Evolutionary conservation across 106 monocot species (phyloP), one percentile per base, ranked within the genome.

Genomic region (Dioscorea dumetorum): DNA sequence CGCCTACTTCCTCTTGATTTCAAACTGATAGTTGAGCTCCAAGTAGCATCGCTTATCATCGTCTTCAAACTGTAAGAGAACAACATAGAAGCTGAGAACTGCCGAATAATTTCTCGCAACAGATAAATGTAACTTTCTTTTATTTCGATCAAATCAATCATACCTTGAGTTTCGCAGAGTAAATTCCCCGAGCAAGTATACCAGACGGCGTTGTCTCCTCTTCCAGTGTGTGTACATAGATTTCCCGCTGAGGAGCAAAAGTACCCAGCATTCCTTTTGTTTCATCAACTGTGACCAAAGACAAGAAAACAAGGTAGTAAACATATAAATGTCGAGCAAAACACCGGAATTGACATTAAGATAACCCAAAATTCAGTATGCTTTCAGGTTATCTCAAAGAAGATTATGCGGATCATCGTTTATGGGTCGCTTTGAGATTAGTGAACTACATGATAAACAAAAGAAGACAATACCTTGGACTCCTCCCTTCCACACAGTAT

Each of bases 161-260:
- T 68, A 81, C 85, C 85, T 81, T 78, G 3, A 75, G 71, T 54
- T 68, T 77, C 58, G 85, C 85, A 7, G 74, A 73, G 48, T 81
- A 85, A 51, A 31, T 52, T 64, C 85, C 85, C 4, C 81, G 74
- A n/a, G 85, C 81, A 50, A 85, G 32, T 24, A 53, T 15, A 12
- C 85, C 85, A 22, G 81, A 81, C 22, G 85, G 85, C 34, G 81
- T 85, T 3, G 71, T 78, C 68, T 85, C 85, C 63, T 77, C 85
- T 24, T 85, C 85, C 5, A 85, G 64, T 68, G 64, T 15, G 31
- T 78, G 54, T 19, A 56, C 59, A 60, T 81, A 81, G 14, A 74
- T 71, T 9, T 78, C 74, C 11, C 19, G 61, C 22, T 74, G 74
- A 63, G 85, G 85, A 78, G 74, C 74, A 60, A 81, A 85, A 0